Base-by-base conservation (phyloP, 2,329 filamentous ascomycete genomes). In the Cladophialophora psammophila region DNA sequence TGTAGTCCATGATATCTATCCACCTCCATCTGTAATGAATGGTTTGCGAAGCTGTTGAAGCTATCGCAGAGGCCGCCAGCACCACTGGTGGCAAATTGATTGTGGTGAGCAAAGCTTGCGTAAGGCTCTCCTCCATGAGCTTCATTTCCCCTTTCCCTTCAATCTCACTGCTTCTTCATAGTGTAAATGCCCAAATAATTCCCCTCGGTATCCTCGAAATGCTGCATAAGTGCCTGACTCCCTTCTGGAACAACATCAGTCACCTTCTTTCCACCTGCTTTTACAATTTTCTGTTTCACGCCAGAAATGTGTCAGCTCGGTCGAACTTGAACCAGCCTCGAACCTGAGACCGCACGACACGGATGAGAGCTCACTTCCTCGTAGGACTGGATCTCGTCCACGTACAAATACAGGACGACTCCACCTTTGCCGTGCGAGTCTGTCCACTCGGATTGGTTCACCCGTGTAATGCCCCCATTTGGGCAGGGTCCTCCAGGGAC, bases 161-260 rank as follows among this genome's bases (percentile, higher is more conserved):
- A 13, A 26, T 54, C 45, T 42, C 40, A 42, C 26, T 54, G 53
- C 48, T 67, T 64, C 53, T 68, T 68, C 34, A 69, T 52, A 9
- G 40, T 63, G 59, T 69, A 69, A 18, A 74, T 67, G 3, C 73
- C 73, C 26, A 72, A 36, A n/a, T 67, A 59, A 64, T 74, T 74
- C 3, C 72, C 72, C 48, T 74, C 73, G 5, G 70, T 67, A 48
- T 74, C 72, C 36, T 68, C 67, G 40, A 69, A 73, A 38, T 71
- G 67, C 54, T 71, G 71, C 26, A 71, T 71, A 15, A 65, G 57
- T 15, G 69, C 71, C 50, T 52, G 52, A 1, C 69, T 62, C 7
- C 72, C 71, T 63, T 73, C 71, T 6, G 68, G 68, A 35, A 64
- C 32, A 53, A 68, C 60, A 2, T 65, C 68, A 5, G 65, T 63